Evolutionary conservation across 192 early-diverging fungal species (phyloP).

Genomic region (Martensiomyces pterosporus): DNA sequence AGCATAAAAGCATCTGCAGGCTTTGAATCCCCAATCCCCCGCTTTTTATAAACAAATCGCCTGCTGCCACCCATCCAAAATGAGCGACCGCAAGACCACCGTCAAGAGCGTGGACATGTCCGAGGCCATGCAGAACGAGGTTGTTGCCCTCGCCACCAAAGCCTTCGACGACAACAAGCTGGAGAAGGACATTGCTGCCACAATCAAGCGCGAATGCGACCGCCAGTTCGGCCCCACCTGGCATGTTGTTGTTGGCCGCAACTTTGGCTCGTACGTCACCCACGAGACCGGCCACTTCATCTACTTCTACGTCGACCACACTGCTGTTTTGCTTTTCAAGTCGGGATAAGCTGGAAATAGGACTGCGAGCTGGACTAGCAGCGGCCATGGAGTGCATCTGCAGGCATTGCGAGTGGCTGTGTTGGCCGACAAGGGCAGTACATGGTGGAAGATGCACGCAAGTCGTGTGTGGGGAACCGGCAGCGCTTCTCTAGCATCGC

Average conservation of each 20-base stretch:
- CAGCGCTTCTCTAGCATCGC: too few relatives aligned
- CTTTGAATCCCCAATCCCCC: too few relatives aligned
- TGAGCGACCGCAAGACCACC: slow-evolving; percentile 74
- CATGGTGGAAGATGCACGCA: too few relatives aligned
- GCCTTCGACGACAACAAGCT: slow-evolving; percentile 91
- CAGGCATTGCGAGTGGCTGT: too few relatives aligned
- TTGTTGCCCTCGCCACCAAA: slow-evolving; percentile 77
- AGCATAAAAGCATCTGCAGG: too few relatives aligned
- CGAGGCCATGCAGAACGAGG: slow-evolving; percentile 94
- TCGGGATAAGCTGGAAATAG: too few relatives aligned
- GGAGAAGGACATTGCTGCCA: slow-evolving; percentile 97
- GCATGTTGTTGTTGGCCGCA: slow-evolving; percentile 98
- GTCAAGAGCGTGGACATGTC: slow-evolving; percentile 99
- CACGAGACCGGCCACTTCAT: slow-evolving; percentile 96
- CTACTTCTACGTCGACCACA: slow-evolving; percentile 96
- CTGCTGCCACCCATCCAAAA: too few relatives aligned
- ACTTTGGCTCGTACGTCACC: slow-evolving; percentile 98
- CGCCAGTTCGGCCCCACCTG: slow-evolving; percentile 96
- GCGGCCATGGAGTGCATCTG: too few relatives aligned
- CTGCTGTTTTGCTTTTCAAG: slow-evolving; percentile 94
- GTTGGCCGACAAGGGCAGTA: too few relatives aligned
- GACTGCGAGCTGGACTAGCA: too few relatives aligned
- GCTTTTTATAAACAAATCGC: too few relatives aligned
- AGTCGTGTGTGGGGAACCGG: too few relatives aligned
- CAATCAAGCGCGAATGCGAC: slow-evolving; percentile 98